These are phyloP conservation scores for Capsicum pubescens DNA, from an alignment of 257 asterid species.

Conservation along the genomic window DNA sequence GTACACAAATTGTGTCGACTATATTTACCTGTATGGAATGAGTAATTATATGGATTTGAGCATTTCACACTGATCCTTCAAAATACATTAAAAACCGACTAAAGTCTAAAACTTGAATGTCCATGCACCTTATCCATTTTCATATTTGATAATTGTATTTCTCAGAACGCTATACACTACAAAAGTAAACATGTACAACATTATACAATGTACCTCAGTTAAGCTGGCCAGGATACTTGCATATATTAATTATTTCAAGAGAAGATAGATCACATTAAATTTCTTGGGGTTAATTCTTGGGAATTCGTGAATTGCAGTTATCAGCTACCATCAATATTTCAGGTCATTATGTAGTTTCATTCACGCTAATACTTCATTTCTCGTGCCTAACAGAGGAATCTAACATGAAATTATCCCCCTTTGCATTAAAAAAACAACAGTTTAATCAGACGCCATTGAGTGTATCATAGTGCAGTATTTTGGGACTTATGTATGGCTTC, in stretches of 20 bases:
- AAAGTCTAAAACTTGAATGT: not conserved
- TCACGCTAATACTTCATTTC: not conserved
- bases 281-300: not conserved
- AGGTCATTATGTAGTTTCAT: not conserved
- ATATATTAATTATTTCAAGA: conserved; percentile 4
- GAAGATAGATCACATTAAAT: not conserved
- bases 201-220: conserved; percentile 14
- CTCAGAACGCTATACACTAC: not conserved
- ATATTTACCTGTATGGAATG: not conserved
- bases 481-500: not conserved
- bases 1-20: not conserved
- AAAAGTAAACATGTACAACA: conserved; percentile 25
- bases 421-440: not conserved
- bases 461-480: not conserved
- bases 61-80: conserved; percentile 9
- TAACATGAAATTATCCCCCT: not conserved
- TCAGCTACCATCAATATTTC: conserved; percentile 1
- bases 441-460: not conserved
- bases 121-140: conserved; percentile 4
- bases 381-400: conserved; percentile 9
- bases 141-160: not conserved
- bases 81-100: conserved; percentile 1
- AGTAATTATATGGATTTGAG: conserved; percentile 13
- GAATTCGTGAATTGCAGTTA: conserved; percentile 4
- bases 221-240: not conserved